Evolutionary conservation across 1,284 basidiomycete species (phyloP).

Genomic region (Pisolithus thermaeus): DNA sequence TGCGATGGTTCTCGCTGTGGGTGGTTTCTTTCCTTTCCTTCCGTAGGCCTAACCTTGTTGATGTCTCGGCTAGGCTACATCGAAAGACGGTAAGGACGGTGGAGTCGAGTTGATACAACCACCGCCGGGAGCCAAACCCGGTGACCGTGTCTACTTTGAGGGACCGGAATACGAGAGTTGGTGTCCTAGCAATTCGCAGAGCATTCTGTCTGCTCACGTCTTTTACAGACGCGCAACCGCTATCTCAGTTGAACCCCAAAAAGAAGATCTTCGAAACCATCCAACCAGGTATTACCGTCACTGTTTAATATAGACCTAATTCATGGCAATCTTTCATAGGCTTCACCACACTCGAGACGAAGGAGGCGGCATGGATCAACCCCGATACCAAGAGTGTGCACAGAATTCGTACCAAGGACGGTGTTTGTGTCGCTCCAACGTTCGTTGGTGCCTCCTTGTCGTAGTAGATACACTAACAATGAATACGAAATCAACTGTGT

Average conservation of each 20-base stretch:
- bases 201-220: constrained; percentile 1
- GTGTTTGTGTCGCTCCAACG: constrained; percentile 75
- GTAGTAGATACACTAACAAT: constrained; percentile 33
- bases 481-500: background rate
- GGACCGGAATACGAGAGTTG: constrained; percentile 76
- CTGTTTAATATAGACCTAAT: background rate
- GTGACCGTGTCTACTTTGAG: constrained; percentile 92
- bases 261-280: constrained; percentile 97
- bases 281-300: constrained; percentile 62
- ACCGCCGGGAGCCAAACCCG: constrained; percentile 80
- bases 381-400: constrained; percentile 77
- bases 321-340: constrained; percentile 35
- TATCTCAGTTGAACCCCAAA: constrained; percentile 89
- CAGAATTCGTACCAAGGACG: constrained; percentile 80
- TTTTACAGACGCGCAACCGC: constrained; percentile 56
- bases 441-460: constrained; percentile 85
- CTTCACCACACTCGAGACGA: constrained; percentile 77
- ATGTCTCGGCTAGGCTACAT: constrained; percentile 58
- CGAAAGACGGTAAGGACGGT: constrained; percentile 82
- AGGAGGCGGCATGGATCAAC: constrained; percentile 80
- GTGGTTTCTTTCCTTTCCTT: constrained; percentile 19
- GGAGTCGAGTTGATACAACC: constrained; percentile 91
- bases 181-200: background rate
- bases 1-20: constrained; percentile 91
- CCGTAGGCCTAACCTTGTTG: background rate